Evolutionary conservation across 345 rosid species (phyloP).

Genomic region (Melaleuca quinquenervia): DNA sequence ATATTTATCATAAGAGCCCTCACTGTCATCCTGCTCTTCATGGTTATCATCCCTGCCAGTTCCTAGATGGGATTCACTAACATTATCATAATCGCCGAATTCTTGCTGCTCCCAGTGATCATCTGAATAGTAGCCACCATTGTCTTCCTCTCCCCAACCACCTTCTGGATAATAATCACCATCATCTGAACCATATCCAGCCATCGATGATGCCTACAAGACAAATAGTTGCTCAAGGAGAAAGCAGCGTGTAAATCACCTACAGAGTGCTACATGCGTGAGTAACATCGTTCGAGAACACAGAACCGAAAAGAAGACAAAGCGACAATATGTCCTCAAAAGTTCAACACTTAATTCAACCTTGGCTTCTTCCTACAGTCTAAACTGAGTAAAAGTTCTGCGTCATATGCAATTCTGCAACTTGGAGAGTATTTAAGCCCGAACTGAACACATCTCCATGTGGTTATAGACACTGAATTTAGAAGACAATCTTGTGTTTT

Average conservation of each 20-base stretch:
- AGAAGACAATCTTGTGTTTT: neutral
- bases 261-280: neutral
- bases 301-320: neutral
- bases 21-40: neutral
- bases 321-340: neutral
- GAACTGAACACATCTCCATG: neutral
- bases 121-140: neutral
- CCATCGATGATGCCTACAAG: neutral
- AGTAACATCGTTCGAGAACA: neutral
- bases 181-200: neutral
- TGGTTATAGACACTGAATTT: neutral
- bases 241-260: neutral
- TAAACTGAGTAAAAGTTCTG: neutral
- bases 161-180: neutral
- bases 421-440: neutral
- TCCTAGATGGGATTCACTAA: neutral
- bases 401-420: fast-evolving
- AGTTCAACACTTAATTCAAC: neutral
- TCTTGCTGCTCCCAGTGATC: neutral
- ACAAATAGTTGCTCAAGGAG: neutral
- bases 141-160: neutral
- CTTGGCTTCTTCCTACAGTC: neutral
- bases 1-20: neutral
- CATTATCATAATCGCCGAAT: neutral
- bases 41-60: neutral